Evolutionary conservation across 208 protist genomes (phyloP).

Genomic region (Herpetomonas muscarum): DNA sequence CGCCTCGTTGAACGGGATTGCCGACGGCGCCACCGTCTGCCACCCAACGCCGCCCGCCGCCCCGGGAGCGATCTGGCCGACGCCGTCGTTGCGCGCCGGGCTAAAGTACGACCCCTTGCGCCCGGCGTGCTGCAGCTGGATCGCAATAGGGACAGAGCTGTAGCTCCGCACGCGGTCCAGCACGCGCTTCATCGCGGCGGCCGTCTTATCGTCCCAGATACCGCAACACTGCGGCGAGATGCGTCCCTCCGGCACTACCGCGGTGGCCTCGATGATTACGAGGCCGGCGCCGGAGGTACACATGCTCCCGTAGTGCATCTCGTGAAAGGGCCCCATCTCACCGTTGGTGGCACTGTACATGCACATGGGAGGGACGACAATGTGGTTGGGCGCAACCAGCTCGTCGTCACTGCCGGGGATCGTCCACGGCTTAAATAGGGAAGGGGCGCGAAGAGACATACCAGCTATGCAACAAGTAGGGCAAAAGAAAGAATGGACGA

Average conservation of each 20-base stretch:
- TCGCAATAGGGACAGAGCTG: slow-evolving; percentile 32
- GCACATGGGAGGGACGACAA: slow-evolving; percentile 29
- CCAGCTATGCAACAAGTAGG: no score
- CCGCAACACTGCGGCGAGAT: slow-evolving; percentile 28
- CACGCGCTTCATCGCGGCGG: slow-evolving; percentile 31
- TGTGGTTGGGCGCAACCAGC: slow-evolving; percentile 24
- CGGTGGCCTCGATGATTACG: slow-evolving; percentile 47
- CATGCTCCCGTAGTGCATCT: slow-evolving; percentile 33
- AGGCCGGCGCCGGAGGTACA: slow-evolving; percentile 37
- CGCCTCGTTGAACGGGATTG: slow-evolving; percentile 39
- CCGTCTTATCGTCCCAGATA: slow-evolving; percentile 33
- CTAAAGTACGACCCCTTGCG: slow-evolving; percentile 27
- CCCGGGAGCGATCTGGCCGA: slow-evolving; percentile 1
- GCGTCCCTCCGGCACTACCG: slow-evolving; percentile 26
- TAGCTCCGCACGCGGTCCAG: slow-evolving; percentile 34
- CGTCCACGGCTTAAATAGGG: slow-evolving; percentile 22
- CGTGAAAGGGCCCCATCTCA: slow-evolving; percentile 28
- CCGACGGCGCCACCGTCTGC: slow-evolving; percentile 33
- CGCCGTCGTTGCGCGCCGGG: background rate
- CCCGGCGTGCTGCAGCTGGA: slow-evolving; percentile 77
- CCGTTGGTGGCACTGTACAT: slow-evolving; percentile 26
- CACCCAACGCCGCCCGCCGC: slow-evolving; percentile 6
- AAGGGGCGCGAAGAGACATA: no score
- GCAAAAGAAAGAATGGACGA: no score
- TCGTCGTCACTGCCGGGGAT: no score